Base-by-base conservation (phyloP, 2,329 filamentous ascomycete species). In the Ceratocystis alfenasii region DNA sequence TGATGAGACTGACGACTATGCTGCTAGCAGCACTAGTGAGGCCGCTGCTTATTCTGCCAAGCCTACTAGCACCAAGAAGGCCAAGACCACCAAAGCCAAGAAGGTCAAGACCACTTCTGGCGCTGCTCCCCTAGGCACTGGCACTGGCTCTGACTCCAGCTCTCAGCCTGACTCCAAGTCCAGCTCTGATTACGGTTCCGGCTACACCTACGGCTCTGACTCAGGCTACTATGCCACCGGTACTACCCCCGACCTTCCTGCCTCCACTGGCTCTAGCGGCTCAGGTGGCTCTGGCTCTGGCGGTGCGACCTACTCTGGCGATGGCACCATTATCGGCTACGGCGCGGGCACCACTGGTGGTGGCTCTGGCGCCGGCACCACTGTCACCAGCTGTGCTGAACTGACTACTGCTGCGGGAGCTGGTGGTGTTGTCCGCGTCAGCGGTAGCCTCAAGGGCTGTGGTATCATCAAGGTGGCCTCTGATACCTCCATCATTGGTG, bases 401-500 rank as follows among this genome's bases (percentile, higher is more conserved):
- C 74, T 80, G 65, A 71, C 71, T n/a, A 69, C 72, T 15, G 77
- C 76, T 50, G 74, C 75, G 48, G 69, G 71, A 6, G 71, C 70
- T 20, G 74, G 76, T 17, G 75, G 75, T 53, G 78, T 82, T 57
- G 75, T 81, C 66, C 75, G 76, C 66, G 72, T 82, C 69, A 76
- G 75, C 17, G 79, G 79, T 28, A 74, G 74, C 46, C 75, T 81
- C 65, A 72, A 71, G 48, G 76, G 75, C 60, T 75, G 74, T 60
- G 76, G 72, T 44, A 74, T 78, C 62, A 72, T 82, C 67, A 76
- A 78, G 68, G 72, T 83, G 48, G 72, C 73, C 65, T 77, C 76
- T 66, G 78, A 80, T 74, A 83, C 80, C 67, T 78, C 77, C 25
- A 74, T 83, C 68, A 74, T 82, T 64, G 81, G 81, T 66, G 76